These are phyloP conservation scores for Malbranchea zuffiana DNA, from an alignment of 2,329 filamentous ascomycete genomes.

Conservation along the genomic window DNA sequence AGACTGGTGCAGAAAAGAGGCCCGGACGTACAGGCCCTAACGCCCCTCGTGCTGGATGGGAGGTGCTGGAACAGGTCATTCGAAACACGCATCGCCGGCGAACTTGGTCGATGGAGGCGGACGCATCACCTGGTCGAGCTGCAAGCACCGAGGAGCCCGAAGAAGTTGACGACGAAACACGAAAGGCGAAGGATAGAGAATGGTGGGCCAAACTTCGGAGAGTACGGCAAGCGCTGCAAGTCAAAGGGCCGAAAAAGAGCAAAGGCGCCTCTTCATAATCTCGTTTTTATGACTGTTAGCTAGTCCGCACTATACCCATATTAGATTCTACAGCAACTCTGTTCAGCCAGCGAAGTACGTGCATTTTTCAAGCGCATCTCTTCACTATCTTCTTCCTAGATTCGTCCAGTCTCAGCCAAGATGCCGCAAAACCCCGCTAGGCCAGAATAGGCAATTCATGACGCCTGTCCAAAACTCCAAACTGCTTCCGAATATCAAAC, in stretches of 20 bases:
- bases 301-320: too few species aligned
- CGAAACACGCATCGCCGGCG: slow-evolving; percentile 30
- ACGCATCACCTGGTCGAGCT: slow-evolving; percentile 17
- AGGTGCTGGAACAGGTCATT: slow-evolving; percentile 34
- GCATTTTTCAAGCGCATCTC: too few species aligned
- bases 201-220: slow-evolving; percentile 60
- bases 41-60: slow-evolving; percentile 36
- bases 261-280: neutral
- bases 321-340: too few species aligned
- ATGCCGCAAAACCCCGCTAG: slow-evolving; percentile 1
- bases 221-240: slow-evolving; percentile 61
- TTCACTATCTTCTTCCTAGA: too few species aligned
- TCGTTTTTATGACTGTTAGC: too few species aligned
- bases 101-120: slow-evolving; percentile 21
- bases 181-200: slow-evolving; percentile 56
- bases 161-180: slow-evolving; percentile 30
- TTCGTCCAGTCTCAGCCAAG: too few species aligned
- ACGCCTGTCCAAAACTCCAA: neutral
- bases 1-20: slow-evolving; percentile 38
- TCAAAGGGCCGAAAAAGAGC: slow-evolving; percentile 48
- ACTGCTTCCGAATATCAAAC: neutral
- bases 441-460: neutral
- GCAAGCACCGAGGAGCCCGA: slow-evolving; percentile 14
- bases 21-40: slow-evolving; percentile 22
- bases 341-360: too few species aligned